Base-by-base conservation (phyloP, 2,329 filamentous ascomycete genomes). In the Plectosphaerella cucumerina region DNA sequence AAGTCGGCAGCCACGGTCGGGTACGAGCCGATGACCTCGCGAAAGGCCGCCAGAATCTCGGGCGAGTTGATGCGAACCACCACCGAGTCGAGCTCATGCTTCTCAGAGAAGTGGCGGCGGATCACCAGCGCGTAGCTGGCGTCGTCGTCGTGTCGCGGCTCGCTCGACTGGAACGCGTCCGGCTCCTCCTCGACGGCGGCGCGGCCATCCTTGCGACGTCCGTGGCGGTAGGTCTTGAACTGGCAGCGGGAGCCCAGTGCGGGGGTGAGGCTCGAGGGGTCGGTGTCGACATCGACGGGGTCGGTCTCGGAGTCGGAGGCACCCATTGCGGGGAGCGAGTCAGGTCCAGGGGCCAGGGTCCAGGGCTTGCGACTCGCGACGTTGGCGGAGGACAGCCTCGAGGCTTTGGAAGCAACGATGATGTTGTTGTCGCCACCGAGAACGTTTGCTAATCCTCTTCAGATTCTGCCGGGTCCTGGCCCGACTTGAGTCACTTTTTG, bases 21-120 rank as follows among this genome's bases (percentile, higher is more conserved):
- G 23, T 65, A 62, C 2, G 55, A 56, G 8, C 54, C 47, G 43
- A 64, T 46, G 17, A 60, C 60, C 10, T 61, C 55, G 23, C 57
- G 55, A 18, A 65, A 63, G 11, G 58, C 58, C 31, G 57, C 52
- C 11, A 60, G 57, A n/a, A 66, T 58, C 12, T 59, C 47, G 0
- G 61, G 59, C 6, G 62, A 66, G 53, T 64, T 64, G 43, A 65
- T 47, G 11, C 55, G 55, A 37, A 64, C 49, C 1, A 42, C 58
- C 18, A 54, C 59, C 42, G 53, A 55, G 52, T 55, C 55, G 26
- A 54, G 55, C 18, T 48, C 39, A 44, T 18, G 17, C 6, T 17
- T 39, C 34, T 39, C 48, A 46, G 39, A 21, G 46, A 56, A 60
- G 10, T 51, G 51, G 31, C 54, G 54, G 23, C 53, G 55, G 49